These are phyloP conservation scores for Microsporum canis DNA, from an alignment of 2,329 filamentous ascomycete species.

Conservation along the genomic window DNA sequence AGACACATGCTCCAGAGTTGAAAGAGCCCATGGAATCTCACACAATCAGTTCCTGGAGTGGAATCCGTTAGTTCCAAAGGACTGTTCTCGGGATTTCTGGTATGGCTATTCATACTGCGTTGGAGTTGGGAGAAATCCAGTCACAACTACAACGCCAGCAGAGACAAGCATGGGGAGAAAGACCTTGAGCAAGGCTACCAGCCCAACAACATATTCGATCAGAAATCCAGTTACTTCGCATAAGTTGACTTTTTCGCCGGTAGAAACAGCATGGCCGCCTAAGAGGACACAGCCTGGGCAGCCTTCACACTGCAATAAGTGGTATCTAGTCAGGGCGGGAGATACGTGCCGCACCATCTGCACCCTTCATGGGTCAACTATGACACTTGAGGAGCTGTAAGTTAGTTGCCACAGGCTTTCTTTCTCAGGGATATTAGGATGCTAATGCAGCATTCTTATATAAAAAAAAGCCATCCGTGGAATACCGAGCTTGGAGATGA, in stretches of 20 bases:
- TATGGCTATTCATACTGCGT: constrained; percentile 9
- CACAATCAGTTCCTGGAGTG: constrained; percentile 5
- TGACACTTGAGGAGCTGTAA: constrained; percentile 9
- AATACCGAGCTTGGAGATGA: constrained; percentile 8
- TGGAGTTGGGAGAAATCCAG: not conserved
- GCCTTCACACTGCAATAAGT: constrained; percentile 8
- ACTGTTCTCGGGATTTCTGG: constrained; percentile 6
- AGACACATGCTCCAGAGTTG: constrained; percentile 2
- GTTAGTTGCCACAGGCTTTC: not conserved
- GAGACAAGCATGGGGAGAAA: not conserved
- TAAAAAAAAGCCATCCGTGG: constrained; percentile 7
- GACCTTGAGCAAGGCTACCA: not conserved
- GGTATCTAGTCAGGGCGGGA: constrained; percentile 1
- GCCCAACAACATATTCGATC: not conserved
- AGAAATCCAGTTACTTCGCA: not conserved
- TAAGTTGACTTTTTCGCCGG: constrained; percentile 2
- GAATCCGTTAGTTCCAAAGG: constrained; percentile 7
- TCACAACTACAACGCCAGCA: not conserved
- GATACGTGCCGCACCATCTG: constrained; percentile 8
- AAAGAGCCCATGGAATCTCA: not conserved
- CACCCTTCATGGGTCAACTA: not conserved
- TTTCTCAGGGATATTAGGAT: not conserved
- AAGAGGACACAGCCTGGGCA: constrained; percentile 10
- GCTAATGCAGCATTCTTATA: not conserved
- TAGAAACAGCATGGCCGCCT: constrained; percentile 8